Conservation (phyloP, 768 basidiomycete species). For the Saitozyma sp. region DNA sequence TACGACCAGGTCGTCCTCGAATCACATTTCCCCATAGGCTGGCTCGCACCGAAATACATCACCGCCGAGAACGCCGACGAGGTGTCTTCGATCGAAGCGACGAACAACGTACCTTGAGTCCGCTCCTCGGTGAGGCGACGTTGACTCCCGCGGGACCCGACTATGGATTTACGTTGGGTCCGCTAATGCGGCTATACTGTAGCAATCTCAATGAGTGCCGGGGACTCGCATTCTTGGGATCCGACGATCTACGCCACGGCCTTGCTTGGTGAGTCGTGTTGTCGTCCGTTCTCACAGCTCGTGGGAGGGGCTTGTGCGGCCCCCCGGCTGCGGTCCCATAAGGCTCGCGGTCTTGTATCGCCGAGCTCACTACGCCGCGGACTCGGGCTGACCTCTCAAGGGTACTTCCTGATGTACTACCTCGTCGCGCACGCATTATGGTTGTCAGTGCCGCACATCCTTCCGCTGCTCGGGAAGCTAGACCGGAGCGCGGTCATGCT, state of each 20-base stretch:
- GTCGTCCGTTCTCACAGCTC: background rate
- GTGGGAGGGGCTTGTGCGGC: no score
- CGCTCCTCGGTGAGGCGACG: constrained; percentile 21
- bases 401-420: no score
- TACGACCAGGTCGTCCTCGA: constrained; percentile 22
- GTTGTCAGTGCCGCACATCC: no score
- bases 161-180: background rate
- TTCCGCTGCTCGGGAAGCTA: background rate
- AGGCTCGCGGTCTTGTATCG: no score
- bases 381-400: no score
- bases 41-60: constrained; percentile 30
- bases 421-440: no score
- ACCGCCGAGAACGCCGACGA: constrained; percentile 27
- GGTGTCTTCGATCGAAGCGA: constrained; percentile 16
- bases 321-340: no score
- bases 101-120: constrained; percentile 11
- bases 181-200: background rate
- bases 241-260: constrained; percentile 29
- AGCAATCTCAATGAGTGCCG: constrained; percentile 29
- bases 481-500: background rate
- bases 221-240: constrained; percentile 33
- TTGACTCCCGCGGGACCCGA: no score
- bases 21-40: constrained; percentile 27
- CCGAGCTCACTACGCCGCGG: no score
- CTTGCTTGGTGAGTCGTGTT: constrained; percentile 21